Conservation (phyloP, 1,284 basidiomycete genomes). For the Fomitopsis schrenkii region DNA sequence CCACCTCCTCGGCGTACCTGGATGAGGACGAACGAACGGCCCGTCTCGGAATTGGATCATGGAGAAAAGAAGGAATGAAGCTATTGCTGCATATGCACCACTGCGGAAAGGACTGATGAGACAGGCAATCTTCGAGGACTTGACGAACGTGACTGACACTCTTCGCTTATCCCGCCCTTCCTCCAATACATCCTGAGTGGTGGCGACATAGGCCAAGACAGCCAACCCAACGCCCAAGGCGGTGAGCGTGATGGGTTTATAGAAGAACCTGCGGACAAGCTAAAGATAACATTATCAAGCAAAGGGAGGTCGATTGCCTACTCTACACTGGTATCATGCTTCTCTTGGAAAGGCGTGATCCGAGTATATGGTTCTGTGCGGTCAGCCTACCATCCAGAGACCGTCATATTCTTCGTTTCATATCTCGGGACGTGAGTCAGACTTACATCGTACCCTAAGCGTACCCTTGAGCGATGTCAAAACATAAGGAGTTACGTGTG, state of each 20-base stretch:
- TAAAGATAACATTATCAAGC: conserved; percentile 6
- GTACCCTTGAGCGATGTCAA: background rate
- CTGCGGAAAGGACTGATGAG: conserved; percentile 30
- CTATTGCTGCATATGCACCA: conserved; percentile 66
- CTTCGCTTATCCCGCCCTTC: conserved; percentile 76
- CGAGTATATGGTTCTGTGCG: conserved; percentile 77
- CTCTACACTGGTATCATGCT: conserved; percentile 78
- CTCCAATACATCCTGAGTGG: conserved; percentile 71
- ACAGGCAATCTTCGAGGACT: background rate
- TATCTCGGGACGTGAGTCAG: background rate
- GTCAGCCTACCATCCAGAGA: conserved; percentile 29
- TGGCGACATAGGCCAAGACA: conserved; percentile 73
- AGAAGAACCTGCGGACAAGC: conserved; percentile 61
- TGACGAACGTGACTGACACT: conserved; percentile 48
- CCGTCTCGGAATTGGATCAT: conserved; percentile 86
- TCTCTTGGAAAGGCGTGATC: conserved; percentile 78
- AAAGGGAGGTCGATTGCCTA: conserved; percentile 32
- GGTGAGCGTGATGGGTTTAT: conserved; percentile 74
- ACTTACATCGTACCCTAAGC: conserved; percentile 29
- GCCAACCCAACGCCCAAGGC: conserved; percentile 61
- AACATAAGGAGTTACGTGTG: background rate
- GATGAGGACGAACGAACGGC: conserved; percentile 43
- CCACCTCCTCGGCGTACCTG: conserved; percentile 37
- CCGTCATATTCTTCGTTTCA: background rate
- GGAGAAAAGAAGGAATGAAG: conserved; percentile 71